Evolutionary conservation across 2,329 filamentous ascomycete genomes (phyloP).

Genomic region (Ambrosiella cleistominuta): DNA sequence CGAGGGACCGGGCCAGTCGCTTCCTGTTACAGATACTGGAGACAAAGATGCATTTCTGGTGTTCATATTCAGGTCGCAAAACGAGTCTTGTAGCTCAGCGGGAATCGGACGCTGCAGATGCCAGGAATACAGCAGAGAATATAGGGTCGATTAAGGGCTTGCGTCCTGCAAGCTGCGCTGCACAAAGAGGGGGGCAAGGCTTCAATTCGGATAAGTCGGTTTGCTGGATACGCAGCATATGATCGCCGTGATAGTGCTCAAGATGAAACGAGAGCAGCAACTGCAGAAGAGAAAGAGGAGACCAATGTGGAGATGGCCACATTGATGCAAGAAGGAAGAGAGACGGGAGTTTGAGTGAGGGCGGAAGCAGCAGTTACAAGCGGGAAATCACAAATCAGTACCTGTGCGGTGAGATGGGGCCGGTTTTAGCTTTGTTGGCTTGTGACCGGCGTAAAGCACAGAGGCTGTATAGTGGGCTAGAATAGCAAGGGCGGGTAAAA

Average conservation of each 20-base stretch:
- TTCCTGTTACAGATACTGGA: constrained; percentile 66
- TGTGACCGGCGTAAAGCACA: not conserved
- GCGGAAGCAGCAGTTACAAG: too few relatives aligned
- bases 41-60: constrained; percentile 60
- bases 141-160: not conserved
- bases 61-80: constrained; percentile 38
- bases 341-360: too few relatives aligned
- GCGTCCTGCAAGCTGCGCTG: not conserved
- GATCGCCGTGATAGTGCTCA: too few relatives aligned
- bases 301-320: too few relatives aligned
- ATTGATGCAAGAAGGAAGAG: too few relatives aligned
- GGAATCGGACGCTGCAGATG: not conserved
- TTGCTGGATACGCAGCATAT: too few relatives aligned
- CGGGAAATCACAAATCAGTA: too few relatives aligned
- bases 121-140: not conserved
- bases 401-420: not conserved
- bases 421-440: not conserved
- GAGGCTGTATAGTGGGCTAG: not conserved
- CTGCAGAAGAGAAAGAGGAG: too few relatives aligned
- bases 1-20: constrained; percentile 55
- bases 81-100: not conserved
- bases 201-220: too few relatives aligned
- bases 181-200: too few relatives aligned
- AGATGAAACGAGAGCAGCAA: too few relatives aligned
- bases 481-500: not conserved